These are phyloP conservation scores for Termitomyces sp. DNA, from an alignment of 768 basidiomycete species.

Conservation along the genomic window DNA sequence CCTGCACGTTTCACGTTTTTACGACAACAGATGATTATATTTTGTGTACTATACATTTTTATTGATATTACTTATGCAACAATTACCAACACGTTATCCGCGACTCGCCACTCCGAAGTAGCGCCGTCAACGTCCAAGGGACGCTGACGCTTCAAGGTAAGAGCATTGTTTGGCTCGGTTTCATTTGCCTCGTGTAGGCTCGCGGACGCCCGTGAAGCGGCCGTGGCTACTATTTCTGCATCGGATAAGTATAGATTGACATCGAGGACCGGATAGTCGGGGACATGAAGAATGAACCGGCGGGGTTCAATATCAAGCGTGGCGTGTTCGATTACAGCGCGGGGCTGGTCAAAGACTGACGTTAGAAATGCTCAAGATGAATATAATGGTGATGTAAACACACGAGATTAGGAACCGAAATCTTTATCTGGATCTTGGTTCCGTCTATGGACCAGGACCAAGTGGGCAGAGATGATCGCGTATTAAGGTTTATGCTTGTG, in stretches of 20 bases:
- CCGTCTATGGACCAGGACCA: conserved; percentile 56
- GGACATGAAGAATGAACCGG: conserved; percentile 52
- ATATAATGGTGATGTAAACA: conserved; percentile 25
- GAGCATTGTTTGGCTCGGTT: conserved; percentile 30
- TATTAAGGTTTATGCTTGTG: too few species aligned
- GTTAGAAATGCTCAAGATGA: not conserved
- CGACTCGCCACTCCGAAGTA: conserved; percentile 66
- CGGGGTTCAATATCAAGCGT: conserved; percentile 67
- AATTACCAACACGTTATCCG: conserved; percentile 48
- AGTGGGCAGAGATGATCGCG: conserved; percentile 17
- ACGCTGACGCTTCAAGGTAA: conserved; percentile 57
- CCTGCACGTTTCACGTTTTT: not conserved
- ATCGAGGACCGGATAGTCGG: conserved; percentile 49
- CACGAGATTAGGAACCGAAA: conserved; percentile 59
- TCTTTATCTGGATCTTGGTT: conserved; percentile 44
- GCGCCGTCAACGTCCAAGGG: conserved; percentile 63
- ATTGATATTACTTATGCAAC: conserved; percentile 31
- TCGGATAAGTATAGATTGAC: conserved; percentile 58
- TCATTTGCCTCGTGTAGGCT: conserved; percentile 17
- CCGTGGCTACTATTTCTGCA: conserved; percentile 43
- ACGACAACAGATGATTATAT: conserved; percentile 8
- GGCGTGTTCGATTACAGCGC: conserved; percentile 39
- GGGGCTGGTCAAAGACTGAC: conserved; percentile 38
- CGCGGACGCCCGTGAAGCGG: conserved; percentile 16
- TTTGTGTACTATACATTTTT: conserved; percentile 2